Evolutionary conservation across 768 basidiomycete genomes (phyloP).

Genomic region (Zangia roseola): DNA sequence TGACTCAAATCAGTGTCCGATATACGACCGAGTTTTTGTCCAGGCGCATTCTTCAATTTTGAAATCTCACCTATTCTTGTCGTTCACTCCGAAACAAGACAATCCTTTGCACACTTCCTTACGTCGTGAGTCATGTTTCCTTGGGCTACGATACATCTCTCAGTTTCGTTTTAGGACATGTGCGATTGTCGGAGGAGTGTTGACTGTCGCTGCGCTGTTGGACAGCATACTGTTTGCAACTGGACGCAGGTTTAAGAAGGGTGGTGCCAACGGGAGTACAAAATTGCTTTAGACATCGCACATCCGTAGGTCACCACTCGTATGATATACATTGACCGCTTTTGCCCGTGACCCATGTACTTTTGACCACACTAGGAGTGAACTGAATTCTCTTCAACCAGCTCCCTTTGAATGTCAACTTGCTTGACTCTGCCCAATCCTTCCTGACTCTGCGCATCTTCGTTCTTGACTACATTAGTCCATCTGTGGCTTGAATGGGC

Average conservation of each 20-base stretch:
- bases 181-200: constrained; percentile 95
- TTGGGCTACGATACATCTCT: not conserved
- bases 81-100: constrained; percentile 85
- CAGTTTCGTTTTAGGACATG: constrained; percentile 62
- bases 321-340: constrained; percentile 11
- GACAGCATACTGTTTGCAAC: constrained; percentile 89
- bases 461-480: constrained; percentile 12
- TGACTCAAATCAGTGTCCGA: not conserved
- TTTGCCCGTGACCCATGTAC: not conserved
- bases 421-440: constrained; percentile 18
- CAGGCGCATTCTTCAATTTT: constrained; percentile 86
- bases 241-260: constrained; percentile 69
- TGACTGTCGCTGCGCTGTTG: constrained; percentile 88
- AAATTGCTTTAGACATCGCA: constrained; percentile 32
- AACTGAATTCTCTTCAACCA: constrained; percentile 23
- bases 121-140: constrained; percentile 73
- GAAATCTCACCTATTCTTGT: constrained; percentile 97
- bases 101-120: constrained; percentile 96
- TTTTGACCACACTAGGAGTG: constrained; percentile 10
- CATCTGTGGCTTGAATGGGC: constrained; percentile 19
- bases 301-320: constrained; percentile 3
- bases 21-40: not conserved
- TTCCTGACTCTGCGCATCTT: constrained; percentile 18
- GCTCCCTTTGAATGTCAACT: constrained; percentile 13
- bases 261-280: constrained; percentile 30